Evolutionary conservation across 2,329 filamentous ascomycete species (phyloP).

Genomic region (Rosellinia necatrix): DNA sequence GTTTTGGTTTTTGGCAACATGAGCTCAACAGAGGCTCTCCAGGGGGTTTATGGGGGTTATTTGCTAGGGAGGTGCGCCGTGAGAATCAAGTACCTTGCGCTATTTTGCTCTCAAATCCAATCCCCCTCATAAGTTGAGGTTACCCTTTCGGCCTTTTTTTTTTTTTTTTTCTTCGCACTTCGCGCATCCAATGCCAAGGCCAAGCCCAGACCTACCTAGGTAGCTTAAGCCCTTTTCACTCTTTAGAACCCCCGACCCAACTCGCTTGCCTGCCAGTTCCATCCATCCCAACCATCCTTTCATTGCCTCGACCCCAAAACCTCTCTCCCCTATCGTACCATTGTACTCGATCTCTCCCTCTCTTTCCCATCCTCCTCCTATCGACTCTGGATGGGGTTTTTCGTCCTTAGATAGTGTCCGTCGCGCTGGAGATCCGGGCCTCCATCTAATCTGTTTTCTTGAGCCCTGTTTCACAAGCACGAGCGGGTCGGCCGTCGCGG

Average conservation of each 20-base stretch:
- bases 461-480: constrained; percentile 20
- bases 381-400: constrained; percentile 38
- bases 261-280: constrained; percentile 22
- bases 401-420: constrained; percentile 38
- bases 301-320: constrained; percentile 28
- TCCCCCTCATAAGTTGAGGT: too few relatives aligned
- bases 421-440: constrained; percentile 42
- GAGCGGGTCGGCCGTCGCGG: constrained; percentile 34
- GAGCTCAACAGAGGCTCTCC: too few relatives aligned
- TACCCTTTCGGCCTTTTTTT: constrained; percentile 23
- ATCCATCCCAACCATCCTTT: constrained; percentile 34
- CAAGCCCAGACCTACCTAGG: constrained; percentile 24
- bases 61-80: neutral
- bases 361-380: constrained; percentile 28
- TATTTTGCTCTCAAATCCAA: neutral
- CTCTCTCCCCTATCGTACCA: constrained; percentile 28
- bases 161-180: constrained; percentile 18
- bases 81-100: neutral
- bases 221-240: constrained; percentile 27
- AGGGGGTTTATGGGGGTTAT: neutral
- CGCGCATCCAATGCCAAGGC: constrained; percentile 21
- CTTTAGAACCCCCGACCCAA: constrained; percentile 23
- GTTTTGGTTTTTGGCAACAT: too few relatives aligned
- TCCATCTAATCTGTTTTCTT: constrained; percentile 32
- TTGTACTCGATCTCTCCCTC: constrained; percentile 16